These are phyloP conservation scores for Mortierella alpina DNA, from an alignment of 192 early-diverging fungal genomes.

Conservation along the genomic window DNA sequence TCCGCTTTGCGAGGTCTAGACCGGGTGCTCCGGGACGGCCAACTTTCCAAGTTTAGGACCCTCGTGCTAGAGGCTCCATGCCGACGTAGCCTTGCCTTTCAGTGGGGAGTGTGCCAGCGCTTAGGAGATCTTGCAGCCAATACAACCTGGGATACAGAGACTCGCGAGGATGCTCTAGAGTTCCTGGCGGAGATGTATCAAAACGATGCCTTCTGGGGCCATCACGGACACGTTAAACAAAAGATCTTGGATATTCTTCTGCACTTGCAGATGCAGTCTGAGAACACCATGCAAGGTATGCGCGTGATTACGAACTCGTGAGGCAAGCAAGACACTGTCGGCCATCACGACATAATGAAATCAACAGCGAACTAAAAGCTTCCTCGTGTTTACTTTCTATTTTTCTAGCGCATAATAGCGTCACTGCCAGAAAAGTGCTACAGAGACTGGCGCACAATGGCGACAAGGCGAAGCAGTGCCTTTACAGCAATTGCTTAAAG, in stretches of 20 bases:
- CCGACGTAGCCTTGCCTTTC: conserved; percentile 11
- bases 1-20: conserved; percentile 5
- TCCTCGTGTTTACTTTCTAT: background rate
- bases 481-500: conserved; percentile 4
- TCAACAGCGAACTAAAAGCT: conserved; percentile 11
- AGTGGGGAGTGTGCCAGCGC: conserved; percentile 15
- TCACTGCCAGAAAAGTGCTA: conserved; percentile 9
- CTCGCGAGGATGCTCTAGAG: conserved; percentile 11
- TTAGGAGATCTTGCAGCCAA: conserved; percentile 12
- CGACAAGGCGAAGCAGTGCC: conserved; percentile 5
- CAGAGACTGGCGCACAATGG: conserved; percentile 6
- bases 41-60: conserved; percentile 8
- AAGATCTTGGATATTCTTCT: conserved; percentile 10
- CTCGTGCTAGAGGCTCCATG: conserved; percentile 1
- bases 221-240: conserved; percentile 14
- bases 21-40: conserved; percentile 6
- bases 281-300: conserved; percentile 10
- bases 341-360: conserved; percentile 6
- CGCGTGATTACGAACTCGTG: background rate
- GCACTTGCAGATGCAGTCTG: conserved; percentile 8
- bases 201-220: conserved; percentile 11
- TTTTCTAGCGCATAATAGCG: conserved; percentile 13
- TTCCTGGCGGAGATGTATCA: conserved; percentile 10
- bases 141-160: conserved; percentile 17
- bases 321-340: conserved; percentile 7